Percentiles rank a stretch among this genome's conserved stretches.
phyloP scores from a whole-genome alignment of 1,284 basidiomycete species.

The Agroathelia rolfsii region DNA sequence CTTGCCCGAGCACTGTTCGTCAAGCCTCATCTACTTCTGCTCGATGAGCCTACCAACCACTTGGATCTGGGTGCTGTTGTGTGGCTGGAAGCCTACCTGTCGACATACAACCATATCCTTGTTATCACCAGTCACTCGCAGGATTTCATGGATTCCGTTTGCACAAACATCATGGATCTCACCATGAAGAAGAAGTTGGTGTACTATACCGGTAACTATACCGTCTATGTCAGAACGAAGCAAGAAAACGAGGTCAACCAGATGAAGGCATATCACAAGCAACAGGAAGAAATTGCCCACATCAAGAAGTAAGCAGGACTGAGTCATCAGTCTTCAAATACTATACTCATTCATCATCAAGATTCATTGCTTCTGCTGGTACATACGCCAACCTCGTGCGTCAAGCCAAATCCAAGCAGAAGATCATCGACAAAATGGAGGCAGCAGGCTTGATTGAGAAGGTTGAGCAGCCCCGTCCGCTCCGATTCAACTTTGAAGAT shows the following conservation, averaged over 20 bases:
- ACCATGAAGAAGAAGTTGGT: conserved; percentile 81
- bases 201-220: conserved; percentile 96
- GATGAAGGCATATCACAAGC: conserved; percentile 98
- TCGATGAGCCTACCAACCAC: conserved; percentile 87
- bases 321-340: neutral
- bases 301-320: conserved; percentile 74
- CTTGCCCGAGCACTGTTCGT: conserved; percentile 93
- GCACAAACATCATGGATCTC: conserved; percentile 97
- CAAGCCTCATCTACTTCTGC: conserved; percentile 89
- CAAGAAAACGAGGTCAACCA: conserved; percentile 97
- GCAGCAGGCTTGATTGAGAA: conserved; percentile 96
- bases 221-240: conserved; percentile 94
- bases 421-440: conserved; percentile 99
- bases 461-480: conserved; percentile 60
- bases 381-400: conserved; percentile 98
- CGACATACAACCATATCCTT: conserved; percentile 97
- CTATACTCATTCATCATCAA: conserved; percentile 20
- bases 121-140: conserved; percentile 95
- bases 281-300: conserved; percentile 96
- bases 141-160: conserved; percentile 97
- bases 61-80: conserved; percentile 96
- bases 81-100: conserved; percentile 96
- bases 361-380: conserved; percentile 96
- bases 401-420: conserved; percentile 99
- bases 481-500: conserved; percentile 96